Base-by-base conservation (phyloP, 768 basidiomycete species). In the Boletus tomentosulus region DNA sequence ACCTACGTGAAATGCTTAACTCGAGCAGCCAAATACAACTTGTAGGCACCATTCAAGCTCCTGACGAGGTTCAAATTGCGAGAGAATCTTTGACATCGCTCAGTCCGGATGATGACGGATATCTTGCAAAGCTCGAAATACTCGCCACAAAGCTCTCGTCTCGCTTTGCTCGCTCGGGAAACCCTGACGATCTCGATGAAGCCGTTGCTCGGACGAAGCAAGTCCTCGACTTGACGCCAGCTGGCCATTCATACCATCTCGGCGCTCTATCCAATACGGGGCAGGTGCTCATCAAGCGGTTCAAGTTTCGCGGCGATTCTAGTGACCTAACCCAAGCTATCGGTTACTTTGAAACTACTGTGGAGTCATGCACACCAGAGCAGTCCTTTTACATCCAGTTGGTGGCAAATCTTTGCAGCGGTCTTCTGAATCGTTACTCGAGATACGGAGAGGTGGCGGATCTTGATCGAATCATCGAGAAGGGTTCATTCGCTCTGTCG, bases 111-210 rank as follows among this genome's bases (percentile, higher is more conserved):
- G 53, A 60, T 9, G 35, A 28, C 6, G 33, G 9, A 16, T 63
- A 65, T 37, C 37, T 60, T 15, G 3, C 25, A 22, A 41, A 51
- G 19, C 56, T 66, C 33, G 37, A 51, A 13, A 22, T 15, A 8
- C 38, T 66, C 27, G 57, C 57, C 12, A 16, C 16, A 25, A 41
- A 37, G 3, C 61, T 66, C 16, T 33, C 63, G 44, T 38, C 53
- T 22, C 64, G 63, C 33, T 73, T 70, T 37, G 16, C 56, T 27
- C 58, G 34, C n/a, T 56, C 51, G 5, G 51, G 67, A 39, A 55
- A 66, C 28, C 44, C 53, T 13, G 38, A 49, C 6, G 69, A 71
- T 43, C 54, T 74, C 22, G 54, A 65, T 19, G 62, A 67, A 41
- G 60, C 62, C 15, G 54, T 74, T 43, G 24, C 46, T 6, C 37